Evolutionary conservation across 2,329 filamentous ascomycete genomes (phyloP), one percentile per base, ranked within the genome.

Genomic region (Colletotrichum musae): DNA sequence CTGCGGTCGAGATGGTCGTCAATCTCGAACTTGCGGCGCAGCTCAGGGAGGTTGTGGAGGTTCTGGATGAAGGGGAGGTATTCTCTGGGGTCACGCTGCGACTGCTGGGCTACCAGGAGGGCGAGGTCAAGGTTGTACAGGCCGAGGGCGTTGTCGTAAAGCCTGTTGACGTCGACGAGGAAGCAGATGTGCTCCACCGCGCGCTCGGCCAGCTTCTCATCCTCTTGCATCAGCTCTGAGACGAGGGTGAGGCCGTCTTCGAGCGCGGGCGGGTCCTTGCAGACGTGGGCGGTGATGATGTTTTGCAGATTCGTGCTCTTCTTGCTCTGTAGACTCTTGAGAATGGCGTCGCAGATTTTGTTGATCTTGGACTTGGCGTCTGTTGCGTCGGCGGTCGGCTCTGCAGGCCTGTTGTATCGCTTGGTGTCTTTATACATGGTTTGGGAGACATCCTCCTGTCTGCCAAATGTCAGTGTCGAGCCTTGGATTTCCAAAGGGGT

Each of bases 111-210:
- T 13, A 99, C 93, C 6, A 98, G 85, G 12, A 99, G 86, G 4
- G 95, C 92, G 7, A 99, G 89, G 12, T 97, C 94, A 3, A 99
- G 88, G 75, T 98, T 91, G 78, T 99, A 99, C 2, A 98, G 85
- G 1, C 95, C 95, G 2, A 99, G 85, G 0, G 96, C 93, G 70
- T 95, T 91, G 71, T 98, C 94, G 75, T 97, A 99, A 0, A 99
- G 88, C 47, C 91, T 91, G 78, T 98, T 97, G 53, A 97, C 92
- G 79, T 99, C 96, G 0, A 95, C 94, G 50, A 99, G 87, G 85
- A 99, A 99, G 85, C 94, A 98, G 70, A 99, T 98, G 76, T 99
- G 96, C 77, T 98, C 94, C 24, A 98, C 92, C 0, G 95, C 95
- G 78, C 92, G 92, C 73, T 98, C 95, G 0, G 94, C 94, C 73